Evolutionary conservation across 768 basidiomycete species (phyloP), one percentile per base, ranked within the genome.

Genomic region (Russula vinacea): DNA sequence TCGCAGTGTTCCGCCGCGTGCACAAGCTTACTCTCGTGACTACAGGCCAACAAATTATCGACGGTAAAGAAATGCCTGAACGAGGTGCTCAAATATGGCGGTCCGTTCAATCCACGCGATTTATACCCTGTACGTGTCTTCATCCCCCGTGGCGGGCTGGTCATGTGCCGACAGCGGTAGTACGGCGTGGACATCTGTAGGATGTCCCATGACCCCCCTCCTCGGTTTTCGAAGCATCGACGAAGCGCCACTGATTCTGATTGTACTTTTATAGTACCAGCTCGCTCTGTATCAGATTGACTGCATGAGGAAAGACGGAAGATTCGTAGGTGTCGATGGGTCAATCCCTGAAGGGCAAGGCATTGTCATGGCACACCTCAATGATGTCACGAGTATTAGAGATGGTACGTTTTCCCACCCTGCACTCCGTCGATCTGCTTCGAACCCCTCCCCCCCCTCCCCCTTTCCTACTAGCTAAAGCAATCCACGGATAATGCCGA

Each of bases 1-100:
- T 59, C 6, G 7, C 32, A 13, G 4, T 50, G 51, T 61, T 11
- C 26, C 56, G 19, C 60, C 42, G 58, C 2, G 45, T 59, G 24
- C 51, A 33, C 22, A 32, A 17, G 10, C 45, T 53, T 9, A 59
- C 39, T 49, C 17, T 44, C 55, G 24, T 29, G 26, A 33, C 32
- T 24, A 10, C 67, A 96, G 94, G 94, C 95, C 7, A 98, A 98
- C 78, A 98, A 98, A 71, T 77, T 98, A 2, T 93, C 92, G 17
- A 98, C 95, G 0, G 91, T 98, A 66, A 97, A 96, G 80, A 96
- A 96, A 73, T 96, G 94, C 71, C 79, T 98, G 60, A 96, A 96
- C 71, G 95, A 98, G 76, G 95, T 98, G 2, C 80, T 90, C 64
- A 97, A 96, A 72, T 94, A 94, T 70, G 95, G 95, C 17, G 95